Base-by-base conservation (phyloP, 345 rosid species). In the Sisymbrium altissimum region DNA sequence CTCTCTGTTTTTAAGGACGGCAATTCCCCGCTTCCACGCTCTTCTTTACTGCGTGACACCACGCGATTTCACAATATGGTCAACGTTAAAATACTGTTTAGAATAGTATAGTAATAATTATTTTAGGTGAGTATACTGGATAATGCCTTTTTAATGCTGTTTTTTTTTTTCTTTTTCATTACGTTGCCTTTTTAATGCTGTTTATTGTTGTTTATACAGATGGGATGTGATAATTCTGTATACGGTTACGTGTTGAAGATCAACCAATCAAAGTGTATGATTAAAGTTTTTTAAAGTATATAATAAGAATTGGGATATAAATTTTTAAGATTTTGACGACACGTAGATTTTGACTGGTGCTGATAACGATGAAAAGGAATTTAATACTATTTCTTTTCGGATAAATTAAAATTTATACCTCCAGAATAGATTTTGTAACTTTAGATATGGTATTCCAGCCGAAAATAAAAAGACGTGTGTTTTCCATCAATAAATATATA, bases 1-100 rank as follows among this genome's bases (percentile, higher is more conserved):
- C 18, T 56, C 4, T 13, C 13, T 13, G 29, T 41, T 63, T 33
- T 30, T 54, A 41, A 57, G 53, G 63, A 75, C 79, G 68, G 68
- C 78, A 32, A 56, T 13, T 57, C 21, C 79, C 49, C 63, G 46
- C 79, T 68, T n/a, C 56, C 79, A 75, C 79, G 79, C 79, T 27
- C 68, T 25, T 62, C 12, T 61, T 59, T 60, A 6, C 13, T 21
- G 58, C 57, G 74, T 75, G 33, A 33, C 0, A 2, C 50, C 74
- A 75, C 79, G 68, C 74, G 74, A 7, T 1, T 60, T 4, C 3
- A n/a, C 0, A 32, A 14, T 48, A 0, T 58, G 54, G 73, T 66
- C 78, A 74, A 66, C 67, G 67, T 58, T 25, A 14, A 48, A 21
- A 32, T n/a, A 11, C 55, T 43, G 0, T 7, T 46, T n/a, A n/a